A percentile compares a stretch with the other conserved stretches of the same genome.
phyloP scores from a whole-genome alignment of 2,329 filamentous ascomycete genomes.

The Ceratocystis variospora region DNA sequence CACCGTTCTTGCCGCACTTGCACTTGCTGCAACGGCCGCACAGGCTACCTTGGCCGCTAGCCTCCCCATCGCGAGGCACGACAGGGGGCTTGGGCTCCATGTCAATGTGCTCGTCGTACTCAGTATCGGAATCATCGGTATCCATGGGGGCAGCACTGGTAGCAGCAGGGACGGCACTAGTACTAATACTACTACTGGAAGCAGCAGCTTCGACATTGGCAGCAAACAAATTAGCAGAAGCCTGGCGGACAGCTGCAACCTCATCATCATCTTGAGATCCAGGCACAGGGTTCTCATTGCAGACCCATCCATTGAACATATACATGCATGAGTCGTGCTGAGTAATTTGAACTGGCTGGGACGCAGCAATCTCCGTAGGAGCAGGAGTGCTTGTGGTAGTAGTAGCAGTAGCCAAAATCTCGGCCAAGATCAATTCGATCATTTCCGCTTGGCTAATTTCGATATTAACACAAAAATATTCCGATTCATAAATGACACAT shows the following conservation, averaged over 20 bases:
- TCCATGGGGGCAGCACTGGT: not conserved
- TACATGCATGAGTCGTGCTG: too few relatives aligned
- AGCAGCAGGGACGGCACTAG: not conserved
- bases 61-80: not conserved
- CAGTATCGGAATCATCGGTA: not conserved
- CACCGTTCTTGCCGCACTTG: not conserved
- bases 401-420: too few relatives aligned
- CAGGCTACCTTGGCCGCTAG: not conserved
- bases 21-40: not conserved
- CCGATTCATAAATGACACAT: not conserved
- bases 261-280: too few relatives aligned
- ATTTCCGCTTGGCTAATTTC: not conserved
- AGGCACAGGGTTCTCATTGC: too few relatives aligned
- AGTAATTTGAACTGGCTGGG: too few relatives aligned
- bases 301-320: too few relatives aligned
- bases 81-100: not conserved
- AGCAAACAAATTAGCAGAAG: too few relatives aligned
- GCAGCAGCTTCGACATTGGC: not conserved
- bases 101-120: not conserved
- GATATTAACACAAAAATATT: not conserved
- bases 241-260: too few relatives aligned
- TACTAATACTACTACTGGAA: not conserved
- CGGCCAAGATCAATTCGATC: too few relatives aligned
- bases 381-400: too few relatives aligned
- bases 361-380: too few relatives aligned